Base-by-base conservation (phyloP, 1,139 yeast genomes). In the Lodderomyces parapsilosis region DNA sequence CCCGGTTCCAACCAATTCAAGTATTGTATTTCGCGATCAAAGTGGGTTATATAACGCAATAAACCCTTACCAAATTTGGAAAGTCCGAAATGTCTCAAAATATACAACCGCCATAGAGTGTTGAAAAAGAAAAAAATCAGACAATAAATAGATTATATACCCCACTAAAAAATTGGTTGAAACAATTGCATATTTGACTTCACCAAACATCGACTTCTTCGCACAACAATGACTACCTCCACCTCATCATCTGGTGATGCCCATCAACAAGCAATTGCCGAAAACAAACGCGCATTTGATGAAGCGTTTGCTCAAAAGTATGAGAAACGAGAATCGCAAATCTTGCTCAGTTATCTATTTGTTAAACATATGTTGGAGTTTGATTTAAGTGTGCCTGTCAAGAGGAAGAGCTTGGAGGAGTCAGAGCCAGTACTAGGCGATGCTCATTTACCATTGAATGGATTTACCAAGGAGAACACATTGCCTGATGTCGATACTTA, bases 181-280 rank as follows among this genome's bases (percentile, higher is more conserved):
- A n/a, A n/a, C n/a, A n/a, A n/a, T n/a, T n/a, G n/a, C n/a, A n/a
- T n/a, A n/a, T n/a, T n/a, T n/a, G n/a, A 20, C 23, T 6, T n/a
- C 27, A 9, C 6, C 27, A 24, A 9, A 9, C 27, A 24, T 9
- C 27, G n/a, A n/a, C n/a, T n/a, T n/a, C n/a, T n/a, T n/a, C n/a
- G n/a, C n/a, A n/a, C n/a, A n/a, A n/a, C 27, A 24, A 24, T 20
- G 23, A 20, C 23, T 20, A 20, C 23, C 8, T 20, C 23, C 7
- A 20, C 5, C 7, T 20, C 23, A 20, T 6, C 23, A 20, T 6
- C 23, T 6, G 23, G 5, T 20, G 23, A 20, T 8, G 27, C 27
- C 11, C 59, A 56, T 41, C 43, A 59, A 39, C 50, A 53, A 23
- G 56, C 71, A 17, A 49, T 67, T 20, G 55, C 52, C 3, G 60